Percentiles rank a stretch among this genome's conserved stretches.
These are phyloP conservation scores for Cornus controversa DNA, from an alignment of 148 eudicot species.

Conservation along the genomic window DNA sequence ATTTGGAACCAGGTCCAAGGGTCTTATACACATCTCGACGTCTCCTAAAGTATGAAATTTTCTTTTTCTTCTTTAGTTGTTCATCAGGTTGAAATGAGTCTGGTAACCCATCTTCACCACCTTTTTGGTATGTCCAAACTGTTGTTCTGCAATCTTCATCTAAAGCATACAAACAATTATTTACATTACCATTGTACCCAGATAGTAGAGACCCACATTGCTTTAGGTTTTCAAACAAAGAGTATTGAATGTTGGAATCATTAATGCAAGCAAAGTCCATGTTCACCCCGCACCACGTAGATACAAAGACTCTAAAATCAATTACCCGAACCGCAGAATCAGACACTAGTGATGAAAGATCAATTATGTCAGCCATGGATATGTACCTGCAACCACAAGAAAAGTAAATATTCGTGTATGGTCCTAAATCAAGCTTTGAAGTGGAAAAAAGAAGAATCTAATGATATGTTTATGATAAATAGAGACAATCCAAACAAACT, in stretches of 20 bases:
- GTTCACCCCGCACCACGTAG: constrained; percentile 65
- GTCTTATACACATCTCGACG: constrained; percentile 62
- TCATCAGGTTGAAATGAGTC: constrained; percentile 94
- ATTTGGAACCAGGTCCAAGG: constrained; percentile 75
- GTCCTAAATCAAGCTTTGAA: neutral
- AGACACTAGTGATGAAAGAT: constrained; percentile 56
- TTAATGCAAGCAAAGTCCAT: constrained; percentile 45
- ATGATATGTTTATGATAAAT: neutral
- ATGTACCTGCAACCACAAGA: constrained; percentile 60
- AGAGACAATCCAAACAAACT: neutral
- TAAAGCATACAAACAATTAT: constrained; percentile 57
- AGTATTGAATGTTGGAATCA: constrained; percentile 29
- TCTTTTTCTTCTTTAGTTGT: constrained; percentile 73
- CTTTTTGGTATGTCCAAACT: constrained; percentile 75
- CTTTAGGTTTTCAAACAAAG: constrained; percentile 40
- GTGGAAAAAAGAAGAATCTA: neutral
- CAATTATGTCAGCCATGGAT: constrained; percentile 76
- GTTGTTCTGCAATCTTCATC: constrained; percentile 80
- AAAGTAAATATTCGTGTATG: neutral
- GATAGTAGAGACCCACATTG: constrained; percentile 72
- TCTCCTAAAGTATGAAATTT: constrained; percentile 62
- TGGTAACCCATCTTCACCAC: constrained; percentile 52
- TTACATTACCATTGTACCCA: constrained; percentile 48
- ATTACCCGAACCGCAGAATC: constrained; percentile 46
- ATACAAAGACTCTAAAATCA: constrained; percentile 67